phyloP scores from a whole-genome alignment of 1,284 basidiomycete genomes.

The Papiliotrema terrestris region DNA sequence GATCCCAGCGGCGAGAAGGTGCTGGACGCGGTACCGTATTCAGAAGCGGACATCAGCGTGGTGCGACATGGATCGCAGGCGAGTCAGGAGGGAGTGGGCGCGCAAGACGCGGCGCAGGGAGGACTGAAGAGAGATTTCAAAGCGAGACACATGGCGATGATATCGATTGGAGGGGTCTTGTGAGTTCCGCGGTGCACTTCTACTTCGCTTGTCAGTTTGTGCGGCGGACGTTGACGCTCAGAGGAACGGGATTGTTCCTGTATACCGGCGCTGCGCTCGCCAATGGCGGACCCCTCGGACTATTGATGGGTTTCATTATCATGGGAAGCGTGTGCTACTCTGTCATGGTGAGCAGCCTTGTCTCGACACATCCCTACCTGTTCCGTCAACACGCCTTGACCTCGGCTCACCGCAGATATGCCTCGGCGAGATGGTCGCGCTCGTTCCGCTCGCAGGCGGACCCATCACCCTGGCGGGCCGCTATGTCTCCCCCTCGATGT shows the following conservation, averaged over 20 bases:
- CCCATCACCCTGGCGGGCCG: slow-evolving; percentile 75
- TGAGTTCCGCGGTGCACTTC: background rate
- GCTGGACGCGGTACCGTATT: too few relatives aligned
- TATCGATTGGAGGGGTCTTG: background rate
- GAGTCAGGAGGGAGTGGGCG: background rate
- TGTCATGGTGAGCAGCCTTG: slow-evolving; percentile 39
- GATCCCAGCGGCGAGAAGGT: too few relatives aligned
- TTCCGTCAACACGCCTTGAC: too few relatives aligned
- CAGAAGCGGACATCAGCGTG: background rate
- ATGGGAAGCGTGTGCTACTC: slow-evolving; percentile 47
- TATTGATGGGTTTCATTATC: slow-evolving; percentile 45
- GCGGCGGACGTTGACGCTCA: too few relatives aligned
- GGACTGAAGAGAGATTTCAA: background rate
- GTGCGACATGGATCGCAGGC: background rate
- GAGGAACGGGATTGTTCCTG: slow-evolving; percentile 1
- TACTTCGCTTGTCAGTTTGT: background rate
- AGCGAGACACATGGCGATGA: background rate
- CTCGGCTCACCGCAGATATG: slow-evolving; percentile 32
- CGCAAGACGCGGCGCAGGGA: background rate
- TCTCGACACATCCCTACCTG: too few relatives aligned
- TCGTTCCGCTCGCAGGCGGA: slow-evolving; percentile 57
- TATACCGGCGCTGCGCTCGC: slow-evolving; percentile 10
- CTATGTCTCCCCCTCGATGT: slow-evolving; percentile 73
- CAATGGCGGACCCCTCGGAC: slow-evolving; percentile 51
- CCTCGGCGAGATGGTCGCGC: slow-evolving; percentile 52